A percentile compares a stretch with the other conserved stretches of the same genome.
Evolutionary conservation across 805 yeast species (phyloP).

Genomic region (Candida krabiensis): DNA sequence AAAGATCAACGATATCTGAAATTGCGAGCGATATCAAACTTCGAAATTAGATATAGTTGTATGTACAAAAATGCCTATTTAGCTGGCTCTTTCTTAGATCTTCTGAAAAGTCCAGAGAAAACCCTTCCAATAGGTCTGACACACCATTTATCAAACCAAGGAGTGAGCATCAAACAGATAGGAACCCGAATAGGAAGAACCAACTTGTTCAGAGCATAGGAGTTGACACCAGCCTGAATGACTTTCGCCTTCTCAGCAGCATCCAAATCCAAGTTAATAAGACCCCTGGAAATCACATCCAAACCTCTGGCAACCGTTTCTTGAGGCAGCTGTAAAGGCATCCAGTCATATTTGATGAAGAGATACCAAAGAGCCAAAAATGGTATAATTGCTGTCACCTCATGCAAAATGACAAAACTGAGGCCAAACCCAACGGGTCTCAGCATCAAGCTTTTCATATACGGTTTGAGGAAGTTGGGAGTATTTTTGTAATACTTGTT

Average conservation of each 20-base stretch:
- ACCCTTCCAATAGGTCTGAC: slow-evolving; percentile 31
- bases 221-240: slow-evolving; percentile 36
- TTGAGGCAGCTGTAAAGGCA: slow-evolving; percentile 49
- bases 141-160: slow-evolving; percentile 35
- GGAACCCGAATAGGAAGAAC: slow-evolving; percentile 32
- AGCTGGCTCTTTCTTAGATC: slow-evolving; percentile 10
- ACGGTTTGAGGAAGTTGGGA: slow-evolving; percentile 33
- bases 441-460: slow-evolving; percentile 29
- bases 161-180: slow-evolving; percentile 31
- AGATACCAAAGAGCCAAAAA: slow-evolving; percentile 51
- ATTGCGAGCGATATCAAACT: too few relatives aligned
- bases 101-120: slow-evolving; percentile 17
- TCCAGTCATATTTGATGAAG: slow-evolving; percentile 41
- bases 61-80: too few relatives aligned
- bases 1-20: too few relatives aligned
- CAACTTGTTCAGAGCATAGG: slow-evolving; percentile 35
- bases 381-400: slow-evolving; percentile 53
- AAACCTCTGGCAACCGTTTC: slow-evolving; percentile 49
- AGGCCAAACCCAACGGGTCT: slow-evolving; percentile 40
- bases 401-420: slow-evolving; percentile 51
- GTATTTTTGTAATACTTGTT: slow-evolving; percentile 33
- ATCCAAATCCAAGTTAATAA: slow-evolving; percentile 25
- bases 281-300: slow-evolving; percentile 43
- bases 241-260: slow-evolving; percentile 28
- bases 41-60: too few relatives aligned